Conservation (phyloP, 2,329 filamentous ascomycete species). For the Paecilomyces variotii region DNA sequence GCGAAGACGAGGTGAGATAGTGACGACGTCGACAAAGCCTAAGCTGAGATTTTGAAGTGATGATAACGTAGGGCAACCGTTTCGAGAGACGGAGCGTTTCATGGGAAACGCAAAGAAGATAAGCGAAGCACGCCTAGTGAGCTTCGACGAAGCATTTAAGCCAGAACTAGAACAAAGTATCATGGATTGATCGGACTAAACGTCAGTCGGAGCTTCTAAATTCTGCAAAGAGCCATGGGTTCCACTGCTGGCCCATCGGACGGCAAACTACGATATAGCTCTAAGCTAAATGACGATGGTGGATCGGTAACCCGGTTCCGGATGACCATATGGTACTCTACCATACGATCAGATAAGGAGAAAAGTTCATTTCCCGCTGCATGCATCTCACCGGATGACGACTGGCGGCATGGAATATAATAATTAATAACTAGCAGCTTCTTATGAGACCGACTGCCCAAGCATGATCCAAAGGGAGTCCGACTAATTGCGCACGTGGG, state of each 20-base stretch:
- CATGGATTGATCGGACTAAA: neutral
- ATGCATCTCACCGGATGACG: neutral
- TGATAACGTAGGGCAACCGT: neutral
- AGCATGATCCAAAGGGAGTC: neutral
- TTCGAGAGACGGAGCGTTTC: neutral
- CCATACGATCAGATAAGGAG: neutral
- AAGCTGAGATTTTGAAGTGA: neutral
- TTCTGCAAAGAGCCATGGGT: neutral
- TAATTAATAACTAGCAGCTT: no score
- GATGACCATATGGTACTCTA: neutral
- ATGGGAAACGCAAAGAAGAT: neutral
- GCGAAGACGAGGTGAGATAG: neutral
- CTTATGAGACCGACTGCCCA: neutral
- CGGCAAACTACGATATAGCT: neutral
- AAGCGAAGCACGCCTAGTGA: neutral
- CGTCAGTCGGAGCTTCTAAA: neutral
- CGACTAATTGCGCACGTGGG: neutral
- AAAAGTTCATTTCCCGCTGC: neutral
- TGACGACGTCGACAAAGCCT: neutral
- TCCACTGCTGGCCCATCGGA: neutral
- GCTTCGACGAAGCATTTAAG: neutral
- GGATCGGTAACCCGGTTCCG: neutral
- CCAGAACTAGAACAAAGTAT: neutral
- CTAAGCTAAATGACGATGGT: neutral
- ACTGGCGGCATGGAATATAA: no score